phyloP scores from a whole-genome alignment of 345 rosid genomes.

The Moringa oleifera region DNA sequence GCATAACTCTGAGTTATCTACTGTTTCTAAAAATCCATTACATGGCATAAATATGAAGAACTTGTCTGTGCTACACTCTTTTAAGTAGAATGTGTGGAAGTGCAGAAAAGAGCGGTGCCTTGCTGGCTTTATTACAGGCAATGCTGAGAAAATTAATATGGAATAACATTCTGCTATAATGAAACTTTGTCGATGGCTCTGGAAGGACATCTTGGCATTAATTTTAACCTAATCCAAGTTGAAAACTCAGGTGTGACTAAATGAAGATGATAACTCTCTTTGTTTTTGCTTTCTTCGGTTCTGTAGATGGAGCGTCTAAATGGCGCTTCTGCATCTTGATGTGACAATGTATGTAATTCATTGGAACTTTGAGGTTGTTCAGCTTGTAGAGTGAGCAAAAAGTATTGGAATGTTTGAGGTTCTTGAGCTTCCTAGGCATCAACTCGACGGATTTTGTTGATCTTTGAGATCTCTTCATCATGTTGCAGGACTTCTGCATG shows the following conservation, averaged over 20 bases:
- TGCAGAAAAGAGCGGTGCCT: background rate
- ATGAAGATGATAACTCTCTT: background rate
- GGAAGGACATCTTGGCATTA: background rate
- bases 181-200: too few species aligned
- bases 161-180: background rate
- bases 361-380: too few species aligned
- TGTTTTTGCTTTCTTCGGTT: background rate
- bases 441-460: too few species aligned
- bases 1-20: constrained; percentile 5
- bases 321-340: too few species aligned
- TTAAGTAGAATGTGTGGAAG: background rate
- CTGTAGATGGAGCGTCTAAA: too few species aligned
- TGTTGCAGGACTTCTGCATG: too few species aligned
- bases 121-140: background rate
- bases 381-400: too few species aligned
- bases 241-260: background rate
- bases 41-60: background rate
- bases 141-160: background rate
- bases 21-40: background rate
- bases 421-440: too few species aligned
- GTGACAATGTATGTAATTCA: too few species aligned
- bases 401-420: too few species aligned
- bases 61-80: background rate
- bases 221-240: background rate
- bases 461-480: too few species aligned